These are phyloP conservation scores for Waitea zeae DNA, from an alignment of 1,284 basidiomycete species.

Conservation along the genomic window DNA sequence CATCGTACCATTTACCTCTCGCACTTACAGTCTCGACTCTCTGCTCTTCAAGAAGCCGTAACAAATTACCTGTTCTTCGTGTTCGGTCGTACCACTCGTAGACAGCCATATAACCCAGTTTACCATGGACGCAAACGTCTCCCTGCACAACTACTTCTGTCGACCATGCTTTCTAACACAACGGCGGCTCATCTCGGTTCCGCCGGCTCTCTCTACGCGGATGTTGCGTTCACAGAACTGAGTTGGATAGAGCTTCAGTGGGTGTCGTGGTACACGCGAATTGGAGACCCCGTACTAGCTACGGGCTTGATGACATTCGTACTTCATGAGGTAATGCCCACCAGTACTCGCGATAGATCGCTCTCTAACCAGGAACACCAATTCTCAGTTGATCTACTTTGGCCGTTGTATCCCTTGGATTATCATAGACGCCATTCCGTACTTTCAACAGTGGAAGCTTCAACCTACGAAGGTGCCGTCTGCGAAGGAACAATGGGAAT, in stretches of 20 bases:
- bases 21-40: no score
- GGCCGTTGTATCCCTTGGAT: slow-evolving; percentile 93
- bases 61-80: no score
- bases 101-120: no score
- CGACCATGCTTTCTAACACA: no score
- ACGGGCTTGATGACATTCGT: slow-evolving; percentile 91
- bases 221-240: slow-evolving; percentile 46
- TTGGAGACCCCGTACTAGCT: slow-evolving; percentile 84
- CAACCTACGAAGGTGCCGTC: slow-evolving; percentile 79
- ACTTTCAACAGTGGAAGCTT: slow-evolving; percentile 90
- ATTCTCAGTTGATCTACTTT: slow-evolving; percentile 80
- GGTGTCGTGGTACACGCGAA: slow-evolving; percentile 72
- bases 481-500: slow-evolving; percentile 80
- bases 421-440: slow-evolving; percentile 86
- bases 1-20: no score
- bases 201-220: slow-evolving; percentile 29
- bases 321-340: slow-evolving; percentile 74
- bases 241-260: slow-evolving; percentile 67
- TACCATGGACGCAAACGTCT: no score
- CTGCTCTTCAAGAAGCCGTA: no score
- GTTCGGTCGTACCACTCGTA: no score
- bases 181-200: slow-evolving; percentile 1
- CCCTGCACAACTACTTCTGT: no score
- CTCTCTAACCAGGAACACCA: no score
- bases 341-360: no score